These are phyloP conservation scores for Gynochthodes officinalis DNA, from an alignment of 257 asterid species.

Conservation along the genomic window DNA sequence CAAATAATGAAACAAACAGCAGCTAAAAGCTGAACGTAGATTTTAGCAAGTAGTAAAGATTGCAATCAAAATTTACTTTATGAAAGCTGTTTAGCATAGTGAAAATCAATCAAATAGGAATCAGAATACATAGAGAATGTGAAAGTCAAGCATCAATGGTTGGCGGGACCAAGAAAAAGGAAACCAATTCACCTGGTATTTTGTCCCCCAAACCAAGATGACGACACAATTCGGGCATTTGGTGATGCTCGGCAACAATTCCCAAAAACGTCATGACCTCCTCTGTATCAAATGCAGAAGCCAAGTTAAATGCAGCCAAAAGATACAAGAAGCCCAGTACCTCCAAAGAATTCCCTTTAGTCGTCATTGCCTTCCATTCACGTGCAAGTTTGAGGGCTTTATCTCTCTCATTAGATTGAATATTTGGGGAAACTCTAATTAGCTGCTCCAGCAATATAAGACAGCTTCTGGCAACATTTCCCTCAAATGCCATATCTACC, in stretches of 20 bases:
- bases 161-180: neutral
- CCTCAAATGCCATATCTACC: conserved; percentile 21
- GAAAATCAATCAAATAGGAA: neutral
- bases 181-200: conserved; percentile 18
- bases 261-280: conserved; percentile 33
- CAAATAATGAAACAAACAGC: neutral
- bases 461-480: conserved; percentile 23
- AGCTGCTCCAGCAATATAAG: conserved; percentile 39
- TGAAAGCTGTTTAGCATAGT: neutral
- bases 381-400: conserved; percentile 40
- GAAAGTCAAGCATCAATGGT: neutral
- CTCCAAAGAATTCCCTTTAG: conserved; percentile 26
- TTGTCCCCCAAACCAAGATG: conserved; percentile 25
- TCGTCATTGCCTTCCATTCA: conserved; percentile 37
- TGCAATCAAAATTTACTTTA: neutral
- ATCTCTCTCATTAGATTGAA: conserved; percentile 28
- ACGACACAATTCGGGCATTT: conserved; percentile 36
- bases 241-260: conserved; percentile 27
- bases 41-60: neutral
- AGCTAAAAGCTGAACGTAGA: neutral
- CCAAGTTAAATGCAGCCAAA: conserved; percentile 39
- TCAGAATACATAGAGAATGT: neutral
- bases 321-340: conserved; percentile 45
- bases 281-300: conserved; percentile 33
- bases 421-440: conserved; percentile 32